phyloP scores from a whole-genome alignment of 306 rosid species.

The Fagus crenata region DNA sequence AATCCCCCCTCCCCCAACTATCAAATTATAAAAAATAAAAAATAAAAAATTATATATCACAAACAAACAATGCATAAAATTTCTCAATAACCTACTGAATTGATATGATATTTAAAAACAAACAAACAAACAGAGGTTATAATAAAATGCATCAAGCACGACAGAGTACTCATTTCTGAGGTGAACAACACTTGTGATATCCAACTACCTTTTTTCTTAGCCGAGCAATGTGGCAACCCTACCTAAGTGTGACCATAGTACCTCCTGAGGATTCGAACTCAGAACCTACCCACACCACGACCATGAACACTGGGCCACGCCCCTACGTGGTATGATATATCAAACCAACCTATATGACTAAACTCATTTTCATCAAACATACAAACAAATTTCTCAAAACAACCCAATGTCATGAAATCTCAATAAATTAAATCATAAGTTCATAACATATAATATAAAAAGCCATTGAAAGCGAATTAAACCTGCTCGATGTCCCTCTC shows the following conservation, averaged over 20 bases:
- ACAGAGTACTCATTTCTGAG: neutral
- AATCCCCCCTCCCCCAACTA: no score
- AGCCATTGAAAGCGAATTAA: constrained; percentile 23
- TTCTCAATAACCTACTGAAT: neutral
- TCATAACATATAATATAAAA: neutral
- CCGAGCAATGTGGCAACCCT: no score
- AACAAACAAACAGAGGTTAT: neutral
- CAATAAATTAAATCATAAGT: constrained; percentile 1
- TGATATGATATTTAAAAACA: neutral
- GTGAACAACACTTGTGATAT: neutral
- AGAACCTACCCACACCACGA: no score
- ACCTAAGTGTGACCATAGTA: no score
- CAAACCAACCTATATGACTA: no score
- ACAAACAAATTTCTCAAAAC: neutral
- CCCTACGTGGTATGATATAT: no score
- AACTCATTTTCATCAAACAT: neutral
- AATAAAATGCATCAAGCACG: neutral
- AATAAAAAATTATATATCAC: no score
- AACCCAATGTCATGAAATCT: neutral
- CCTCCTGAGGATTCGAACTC: no score
- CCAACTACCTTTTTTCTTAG: neutral
- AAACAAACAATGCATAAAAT: neutral
- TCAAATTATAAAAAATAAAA: no score
- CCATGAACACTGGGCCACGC: no score
- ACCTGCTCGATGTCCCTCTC: constrained; percentile 92